phyloP scores from a whole-genome alignment of 805 yeast genomes.

The Komagataella kurtzmanii region DNA sequence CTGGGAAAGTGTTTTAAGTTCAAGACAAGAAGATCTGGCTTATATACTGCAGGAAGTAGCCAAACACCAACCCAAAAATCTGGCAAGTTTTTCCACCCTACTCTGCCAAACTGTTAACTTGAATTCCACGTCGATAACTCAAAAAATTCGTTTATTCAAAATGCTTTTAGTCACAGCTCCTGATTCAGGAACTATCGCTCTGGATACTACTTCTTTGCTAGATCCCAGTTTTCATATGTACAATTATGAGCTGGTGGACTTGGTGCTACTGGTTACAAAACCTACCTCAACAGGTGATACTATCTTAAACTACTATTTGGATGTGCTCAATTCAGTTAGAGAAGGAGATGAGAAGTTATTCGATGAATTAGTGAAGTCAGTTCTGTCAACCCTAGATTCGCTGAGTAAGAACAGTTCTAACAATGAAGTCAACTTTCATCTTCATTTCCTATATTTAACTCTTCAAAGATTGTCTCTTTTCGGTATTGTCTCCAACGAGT shows the following conservation, averaged over 20 bases:
- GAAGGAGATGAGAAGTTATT: not conserved
- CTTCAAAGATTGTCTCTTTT: not conserved
- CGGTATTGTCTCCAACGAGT: not conserved
- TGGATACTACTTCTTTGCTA: not conserved
- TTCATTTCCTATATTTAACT: not conserved
- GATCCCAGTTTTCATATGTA: not conserved
- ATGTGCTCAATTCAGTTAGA: not conserved
- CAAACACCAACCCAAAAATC: not conserved
- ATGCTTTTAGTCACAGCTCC: not conserved
- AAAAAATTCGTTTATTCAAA: not conserved
- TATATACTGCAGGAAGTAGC: not conserved
- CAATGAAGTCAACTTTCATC: not conserved
- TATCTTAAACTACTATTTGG: not conserved
- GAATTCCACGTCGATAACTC: not conserved
- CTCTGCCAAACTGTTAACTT: not conserved
- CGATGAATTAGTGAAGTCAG: not conserved
- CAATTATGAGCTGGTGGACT: not conserved
- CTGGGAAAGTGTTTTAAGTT: not conserved
- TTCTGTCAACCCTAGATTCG: not conserved
- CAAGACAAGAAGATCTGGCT: not conserved
- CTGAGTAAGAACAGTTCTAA: not conserved
- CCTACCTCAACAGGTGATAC: not conserved
- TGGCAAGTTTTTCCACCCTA: not conserved
- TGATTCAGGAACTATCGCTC: not conserved
- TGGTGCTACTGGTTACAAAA: not conserved